A percentile compares a stretch with the other conserved stretches of the same genome.
Evolutionary conservation across 23 red algal genomes (phyloP).

Genomic region (Cyanidium caldarium): DNA sequence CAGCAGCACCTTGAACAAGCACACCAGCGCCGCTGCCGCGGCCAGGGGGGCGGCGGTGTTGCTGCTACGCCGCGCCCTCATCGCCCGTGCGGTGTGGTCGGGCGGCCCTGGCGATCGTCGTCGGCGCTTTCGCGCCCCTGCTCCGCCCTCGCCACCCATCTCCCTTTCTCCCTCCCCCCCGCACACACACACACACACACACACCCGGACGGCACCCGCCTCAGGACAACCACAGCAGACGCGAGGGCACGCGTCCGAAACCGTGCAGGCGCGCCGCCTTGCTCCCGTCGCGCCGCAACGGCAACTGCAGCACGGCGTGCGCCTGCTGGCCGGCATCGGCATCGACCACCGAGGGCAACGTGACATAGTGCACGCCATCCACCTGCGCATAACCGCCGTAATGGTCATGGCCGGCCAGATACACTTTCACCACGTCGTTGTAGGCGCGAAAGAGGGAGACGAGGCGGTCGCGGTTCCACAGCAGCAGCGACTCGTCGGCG

Average conservation of each 20-base stretch:
- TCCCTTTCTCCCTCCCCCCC: no score
- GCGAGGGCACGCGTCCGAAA: background rate
- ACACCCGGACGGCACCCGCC: no score
- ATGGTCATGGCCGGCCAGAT: background rate
- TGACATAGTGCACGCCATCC: slow-evolving; percentile 2
- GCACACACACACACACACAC: no score
- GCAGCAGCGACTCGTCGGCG: background rate
- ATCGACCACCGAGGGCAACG: background rate
- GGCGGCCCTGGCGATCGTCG: no score
- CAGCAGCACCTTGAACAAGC: background rate
- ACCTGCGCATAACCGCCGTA: slow-evolving; percentile 1
- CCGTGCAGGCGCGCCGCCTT: background rate
- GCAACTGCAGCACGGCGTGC: background rate
- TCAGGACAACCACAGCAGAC: background rate
- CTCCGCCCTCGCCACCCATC: no score
- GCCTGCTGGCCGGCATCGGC: background rate
- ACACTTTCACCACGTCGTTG: background rate
- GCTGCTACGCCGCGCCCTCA: no score
- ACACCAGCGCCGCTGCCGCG: no score
- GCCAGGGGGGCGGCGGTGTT: no score
- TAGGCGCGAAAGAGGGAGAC: background rate
- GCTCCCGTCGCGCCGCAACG: no score
- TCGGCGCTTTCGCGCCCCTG: no score
- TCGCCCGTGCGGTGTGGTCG: no score
- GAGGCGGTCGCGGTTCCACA: background rate